These are phyloP conservation scores for Phytophthora niederhauseri DNA, from an alignment of 352 stramenopile species.

Conservation along the genomic window DNA sequence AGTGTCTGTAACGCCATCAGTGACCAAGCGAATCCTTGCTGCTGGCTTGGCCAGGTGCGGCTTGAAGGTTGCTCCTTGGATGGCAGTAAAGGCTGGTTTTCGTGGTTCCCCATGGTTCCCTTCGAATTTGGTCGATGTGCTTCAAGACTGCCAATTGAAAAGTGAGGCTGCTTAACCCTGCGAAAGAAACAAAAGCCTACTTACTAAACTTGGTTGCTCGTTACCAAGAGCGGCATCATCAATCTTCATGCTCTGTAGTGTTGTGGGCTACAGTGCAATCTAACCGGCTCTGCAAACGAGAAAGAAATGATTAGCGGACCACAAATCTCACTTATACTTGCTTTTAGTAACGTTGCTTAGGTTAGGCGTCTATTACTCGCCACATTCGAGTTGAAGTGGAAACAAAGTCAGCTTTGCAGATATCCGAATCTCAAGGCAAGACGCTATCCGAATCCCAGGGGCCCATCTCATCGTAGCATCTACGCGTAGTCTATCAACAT, in stretches of 20 bases:
- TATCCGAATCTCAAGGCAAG: neutral
- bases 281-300: neutral
- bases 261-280: neutral
- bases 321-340: neutral
- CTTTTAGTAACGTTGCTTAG: neutral
- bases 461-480: neutral
- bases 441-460: neutral
- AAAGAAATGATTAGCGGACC: neutral
- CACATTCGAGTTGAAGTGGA: too few relatives aligned
- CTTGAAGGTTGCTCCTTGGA: neutral
- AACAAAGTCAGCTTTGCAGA: too few relatives aligned
- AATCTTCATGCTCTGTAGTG: neutral
- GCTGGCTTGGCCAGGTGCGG: conserved; percentile 3
- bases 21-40: conserved; percentile 48
- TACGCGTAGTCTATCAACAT: neutral
- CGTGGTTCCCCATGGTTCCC: neutral
- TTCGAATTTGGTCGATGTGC: neutral
- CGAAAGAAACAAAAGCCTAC: too few relatives aligned
- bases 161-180: neutral
- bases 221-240: neutral
- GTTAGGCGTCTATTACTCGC: too few relatives aligned
- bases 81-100: conserved; percentile 8
- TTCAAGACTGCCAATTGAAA: neutral
- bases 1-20: conserved; percentile 48
- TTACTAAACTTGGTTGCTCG: too few relatives aligned